phyloP scores from a whole-genome alignment of 805 yeast genomes.

The Priceomyces haplophilus region DNA sequence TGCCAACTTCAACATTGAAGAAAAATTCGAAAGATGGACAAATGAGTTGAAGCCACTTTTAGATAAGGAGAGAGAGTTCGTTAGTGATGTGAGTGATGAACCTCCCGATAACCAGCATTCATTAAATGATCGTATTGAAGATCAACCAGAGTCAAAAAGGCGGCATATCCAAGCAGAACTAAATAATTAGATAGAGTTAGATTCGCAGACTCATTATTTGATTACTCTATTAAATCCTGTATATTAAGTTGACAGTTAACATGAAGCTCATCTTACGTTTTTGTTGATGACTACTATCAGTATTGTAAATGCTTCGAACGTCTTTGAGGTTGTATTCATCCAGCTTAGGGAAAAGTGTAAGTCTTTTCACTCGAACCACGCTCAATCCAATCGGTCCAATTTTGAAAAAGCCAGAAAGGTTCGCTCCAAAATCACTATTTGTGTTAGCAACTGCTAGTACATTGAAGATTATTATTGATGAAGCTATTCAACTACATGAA shows the following conservation, averaged over 20 bases:
- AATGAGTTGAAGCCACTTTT: constrained; percentile 7
- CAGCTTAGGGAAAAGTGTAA: neutral
- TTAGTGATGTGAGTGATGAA: constrained; percentile 1
- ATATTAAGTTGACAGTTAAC: neutral
- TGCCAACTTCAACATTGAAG: constrained; percentile 22
- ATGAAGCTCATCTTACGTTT: neutral
- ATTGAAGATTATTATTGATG: constrained; percentile 28
- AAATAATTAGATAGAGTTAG: constrained; percentile 22
- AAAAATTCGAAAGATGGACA: constrained; percentile 16
- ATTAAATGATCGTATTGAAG: constrained; percentile 1
- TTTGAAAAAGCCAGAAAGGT: constrained; percentile 7
- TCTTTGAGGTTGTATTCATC: neutral
- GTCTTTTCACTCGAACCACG: constrained; percentile 9
- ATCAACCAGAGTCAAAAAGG: neutral
- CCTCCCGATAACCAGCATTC: constrained; percentile 3
- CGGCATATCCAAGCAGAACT: constrained; percentile 3
- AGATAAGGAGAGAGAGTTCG: constrained; percentile 8
- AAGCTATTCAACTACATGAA: constrained; percentile 26
- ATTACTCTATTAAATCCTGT: too few species aligned
- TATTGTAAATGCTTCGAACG: neutral
- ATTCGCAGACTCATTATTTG: too few species aligned
- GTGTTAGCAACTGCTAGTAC: constrained; percentile 36
- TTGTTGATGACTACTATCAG: too few species aligned
- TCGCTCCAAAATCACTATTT: constrained; percentile 28
- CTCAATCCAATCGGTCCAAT: constrained; percentile 13